These are phyloP conservation scores for Apophysomyces ossiformis DNA, from an alignment of 371 early-diverging fungal genomes.

Conservation along the genomic window DNA sequence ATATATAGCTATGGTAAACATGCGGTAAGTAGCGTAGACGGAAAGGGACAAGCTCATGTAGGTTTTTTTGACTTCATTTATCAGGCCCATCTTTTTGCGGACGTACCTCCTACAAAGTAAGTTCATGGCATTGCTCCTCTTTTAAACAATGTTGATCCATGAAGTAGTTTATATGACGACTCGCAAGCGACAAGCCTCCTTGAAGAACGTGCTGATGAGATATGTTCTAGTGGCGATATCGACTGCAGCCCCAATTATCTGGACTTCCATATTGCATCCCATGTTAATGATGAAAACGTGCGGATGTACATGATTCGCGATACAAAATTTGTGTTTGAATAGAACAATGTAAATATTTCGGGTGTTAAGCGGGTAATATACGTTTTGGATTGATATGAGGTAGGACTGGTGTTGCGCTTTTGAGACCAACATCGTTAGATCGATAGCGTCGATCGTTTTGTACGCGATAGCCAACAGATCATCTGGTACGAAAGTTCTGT, in stretches of 20 bases:
- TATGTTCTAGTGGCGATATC: neutral
- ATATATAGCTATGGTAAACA: constrained; percentile 19
- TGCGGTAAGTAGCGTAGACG: constrained; percentile 15
- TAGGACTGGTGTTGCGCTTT: no score
- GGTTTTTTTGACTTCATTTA: neutral
- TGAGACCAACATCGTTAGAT: no score
- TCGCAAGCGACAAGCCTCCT: neutral
- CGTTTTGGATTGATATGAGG: no score
- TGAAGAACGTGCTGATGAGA: neutral
- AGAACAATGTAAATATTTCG: neutral
- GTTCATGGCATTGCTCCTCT: neutral
- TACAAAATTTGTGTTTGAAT: constrained; percentile 1
- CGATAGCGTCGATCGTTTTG: no score
- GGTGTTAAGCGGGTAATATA: no score
- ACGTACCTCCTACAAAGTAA: neutral
- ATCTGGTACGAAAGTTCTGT: no score
- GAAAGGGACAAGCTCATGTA: no score
- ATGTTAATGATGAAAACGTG: neutral
- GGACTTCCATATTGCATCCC: neutral
- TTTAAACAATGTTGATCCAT: neutral
- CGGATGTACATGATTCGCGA: neutral
- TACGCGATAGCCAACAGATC: no score
- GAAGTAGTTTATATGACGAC: neutral
- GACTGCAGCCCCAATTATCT: neutral
- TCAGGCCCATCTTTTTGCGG: neutral